These are phyloP conservation scores for Hortaea werneckii DNA, from an alignment of 2,329 filamentous ascomycete species.

Conservation along the genomic window DNA sequence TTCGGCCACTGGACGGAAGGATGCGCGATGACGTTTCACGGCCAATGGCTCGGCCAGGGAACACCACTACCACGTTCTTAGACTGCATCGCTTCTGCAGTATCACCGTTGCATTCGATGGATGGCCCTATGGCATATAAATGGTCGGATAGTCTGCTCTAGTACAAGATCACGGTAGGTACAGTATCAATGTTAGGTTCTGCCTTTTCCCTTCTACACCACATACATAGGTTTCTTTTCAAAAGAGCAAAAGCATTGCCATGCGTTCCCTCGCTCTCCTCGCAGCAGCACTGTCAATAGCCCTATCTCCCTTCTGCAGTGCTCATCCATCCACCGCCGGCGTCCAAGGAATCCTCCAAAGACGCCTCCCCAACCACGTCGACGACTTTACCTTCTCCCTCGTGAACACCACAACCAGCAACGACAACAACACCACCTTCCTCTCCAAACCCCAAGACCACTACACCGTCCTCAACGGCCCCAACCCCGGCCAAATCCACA, in stretches of 20 bases:
- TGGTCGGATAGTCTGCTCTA: neutral
- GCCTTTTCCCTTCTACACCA: neutral
- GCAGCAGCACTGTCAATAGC: neutral
- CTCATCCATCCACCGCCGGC: conserved; percentile 5
- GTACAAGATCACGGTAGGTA: neutral
- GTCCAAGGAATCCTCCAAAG: conserved; percentile 9
- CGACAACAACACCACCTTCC: neutral
- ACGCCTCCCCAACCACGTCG: conserved; percentile 6
- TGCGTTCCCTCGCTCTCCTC: neutral
- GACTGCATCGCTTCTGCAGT: neutral
- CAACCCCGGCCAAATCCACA: conserved; percentile 11
- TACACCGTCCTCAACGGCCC: conserved; percentile 11
- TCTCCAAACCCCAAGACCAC: conserved; percentile 5
- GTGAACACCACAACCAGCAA: neutral
- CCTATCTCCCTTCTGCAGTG: neutral
- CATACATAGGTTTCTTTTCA: neutral
- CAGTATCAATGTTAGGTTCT: neutral
- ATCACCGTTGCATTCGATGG: neutral
- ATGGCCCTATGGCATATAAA: neutral
- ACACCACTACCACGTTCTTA: neutral
- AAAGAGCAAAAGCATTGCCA: neutral
- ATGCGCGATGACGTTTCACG: neutral
- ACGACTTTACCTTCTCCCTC: conserved; percentile 6
- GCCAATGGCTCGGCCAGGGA: neutral
- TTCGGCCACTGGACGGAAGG: too few relatives aligned